phyloP scores from a whole-genome alignment of 1,284 basidiomycete genomes.

The Xanthoconium separans region DNA sequence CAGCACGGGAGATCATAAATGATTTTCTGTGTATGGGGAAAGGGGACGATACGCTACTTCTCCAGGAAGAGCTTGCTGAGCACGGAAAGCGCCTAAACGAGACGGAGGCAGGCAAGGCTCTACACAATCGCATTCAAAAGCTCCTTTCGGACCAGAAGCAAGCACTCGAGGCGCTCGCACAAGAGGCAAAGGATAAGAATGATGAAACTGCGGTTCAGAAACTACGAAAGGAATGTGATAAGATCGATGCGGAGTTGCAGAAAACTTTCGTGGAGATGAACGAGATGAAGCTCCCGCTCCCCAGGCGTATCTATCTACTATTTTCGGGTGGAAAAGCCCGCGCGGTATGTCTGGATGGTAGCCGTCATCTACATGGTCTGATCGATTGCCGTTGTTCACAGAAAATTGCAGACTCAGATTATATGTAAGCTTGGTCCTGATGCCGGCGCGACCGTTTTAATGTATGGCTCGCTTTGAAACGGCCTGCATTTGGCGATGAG shows the following conservation, averaged over 20 bases:
- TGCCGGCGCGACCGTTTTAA: too few species aligned
- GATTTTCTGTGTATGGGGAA: not conserved
- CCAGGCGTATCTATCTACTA: constrained; percentile 13
- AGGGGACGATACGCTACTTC: constrained; percentile 5
- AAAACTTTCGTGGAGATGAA: constrained; percentile 17
- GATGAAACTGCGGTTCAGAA: constrained; percentile 8
- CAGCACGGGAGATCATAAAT: constrained; percentile 7
- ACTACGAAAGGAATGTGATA: constrained; percentile 1
- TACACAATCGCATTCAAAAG: constrained; percentile 18
- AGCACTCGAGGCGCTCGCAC: constrained; percentile 10
- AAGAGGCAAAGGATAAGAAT: constrained; percentile 12
- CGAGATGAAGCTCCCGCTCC: constrained; percentile 20
- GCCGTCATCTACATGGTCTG: too few species aligned
- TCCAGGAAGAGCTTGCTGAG: constrained; percentile 25
- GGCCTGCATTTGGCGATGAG: too few species aligned
- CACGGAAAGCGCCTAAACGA: constrained; percentile 17
- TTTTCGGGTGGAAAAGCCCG: constrained; percentile 5
- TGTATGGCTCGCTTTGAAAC: too few species aligned
- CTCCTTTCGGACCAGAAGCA: constrained; percentile 18
- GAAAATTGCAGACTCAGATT: too few species aligned
- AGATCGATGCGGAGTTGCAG: constrained; percentile 7
- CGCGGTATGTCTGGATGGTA: constrained; percentile 6
- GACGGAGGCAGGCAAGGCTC: constrained; percentile 20
- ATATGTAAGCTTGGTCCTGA: too few species aligned
- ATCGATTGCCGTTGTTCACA: too few species aligned